Base-by-base conservation (phyloP, 192 early-diverging fungal species). In the Podila epicladia region DNA sequence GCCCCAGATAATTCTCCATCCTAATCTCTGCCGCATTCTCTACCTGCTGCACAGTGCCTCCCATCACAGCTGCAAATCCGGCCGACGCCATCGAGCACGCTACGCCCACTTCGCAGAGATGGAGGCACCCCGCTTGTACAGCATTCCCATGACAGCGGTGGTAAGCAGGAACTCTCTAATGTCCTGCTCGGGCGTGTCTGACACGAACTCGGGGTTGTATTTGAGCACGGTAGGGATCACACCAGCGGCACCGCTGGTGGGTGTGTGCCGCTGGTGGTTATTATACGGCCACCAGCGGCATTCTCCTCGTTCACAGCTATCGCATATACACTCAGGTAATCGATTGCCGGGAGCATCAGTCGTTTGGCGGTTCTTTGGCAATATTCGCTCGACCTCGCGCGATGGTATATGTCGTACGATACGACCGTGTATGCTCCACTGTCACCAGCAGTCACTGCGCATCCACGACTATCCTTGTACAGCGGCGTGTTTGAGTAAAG, bases 281-380 rank as follows among this genome's bases (percentile, higher is more conserved):
- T 94, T 11, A 97, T 93, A 22, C 94, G 89, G n/a, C 94, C 93
- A 61, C 93, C 91, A 9, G 90, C 87, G 4, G 92, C 93, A 70
- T 95, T 95, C 85, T 93, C 95, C 82, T 98, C 97, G 67, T 98
- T 98, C 28, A 98, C 97, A n/a, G 97, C 95, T 67, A 98, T 94
- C 26, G 97, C 97, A 64, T 97, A 98, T 11, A 97, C 91, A 3
- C 93, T 94, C 3, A 98, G 85, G 77, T 95, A 97, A 74, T 98
- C 97, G 7, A 98, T 82, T 17, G 95, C 95, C 0, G 96, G 95
- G 37, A 96, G 82, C 64, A 87, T 85, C 26, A 86, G 80, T 66
- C 87, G 76, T 69, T 94, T 89, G 37, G 75, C 76, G 37, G 75
- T 64, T 2, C 85, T 79, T 85, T 9, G 85, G 85, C 31, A 89